Evolutionary conservation across 306 rosid species (phyloP).

Genomic region (Ziziphus jujuba): DNA sequence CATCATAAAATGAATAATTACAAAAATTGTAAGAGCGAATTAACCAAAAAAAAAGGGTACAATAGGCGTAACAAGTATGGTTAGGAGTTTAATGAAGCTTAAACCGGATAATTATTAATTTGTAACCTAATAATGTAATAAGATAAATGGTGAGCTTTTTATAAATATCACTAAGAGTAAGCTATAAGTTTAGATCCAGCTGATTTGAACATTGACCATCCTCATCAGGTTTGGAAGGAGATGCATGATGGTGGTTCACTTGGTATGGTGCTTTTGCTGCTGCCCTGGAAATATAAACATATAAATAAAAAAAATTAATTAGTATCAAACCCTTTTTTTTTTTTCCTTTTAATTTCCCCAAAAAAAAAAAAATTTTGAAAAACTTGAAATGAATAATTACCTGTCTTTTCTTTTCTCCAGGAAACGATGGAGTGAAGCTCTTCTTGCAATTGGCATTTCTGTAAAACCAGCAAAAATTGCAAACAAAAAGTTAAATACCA

Average conservation of each 20-base stretch:
- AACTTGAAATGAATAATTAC: constrained; percentile 28
- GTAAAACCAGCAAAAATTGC: neutral
- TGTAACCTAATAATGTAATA: constrained; percentile 9
- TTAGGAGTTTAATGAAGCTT: too few species aligned
- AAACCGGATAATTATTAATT: too few species aligned
- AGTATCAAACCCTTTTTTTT: neutral
- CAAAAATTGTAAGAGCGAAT: too few species aligned
- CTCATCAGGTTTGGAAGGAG: constrained; percentile 33
- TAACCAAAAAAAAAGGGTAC: too few species aligned
- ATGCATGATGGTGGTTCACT: constrained; percentile 27
- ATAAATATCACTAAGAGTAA: neutral
- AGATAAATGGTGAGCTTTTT: constrained; percentile 22
- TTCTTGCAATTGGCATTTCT: constrained; percentile 78
- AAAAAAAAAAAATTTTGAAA: neutral
- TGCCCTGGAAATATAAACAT: constrained; percentile 45
- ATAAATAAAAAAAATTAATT: neutral
- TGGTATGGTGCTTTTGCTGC: constrained; percentile 65
- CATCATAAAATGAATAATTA: too few species aligned
- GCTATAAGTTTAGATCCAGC: constrained; percentile 62
- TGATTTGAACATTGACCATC: constrained; percentile 45
- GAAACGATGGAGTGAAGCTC: constrained; percentile 86
- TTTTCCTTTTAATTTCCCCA: neutral
- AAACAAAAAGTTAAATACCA: neutral
- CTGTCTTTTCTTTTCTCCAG: constrained; percentile 92
- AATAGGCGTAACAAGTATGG: too few species aligned